Evolutionary conservation across 805 yeast species (phyloP), one percentile per base, ranked within the genome.

Genomic region (Cyberlindnera galapagoensis): DNA sequence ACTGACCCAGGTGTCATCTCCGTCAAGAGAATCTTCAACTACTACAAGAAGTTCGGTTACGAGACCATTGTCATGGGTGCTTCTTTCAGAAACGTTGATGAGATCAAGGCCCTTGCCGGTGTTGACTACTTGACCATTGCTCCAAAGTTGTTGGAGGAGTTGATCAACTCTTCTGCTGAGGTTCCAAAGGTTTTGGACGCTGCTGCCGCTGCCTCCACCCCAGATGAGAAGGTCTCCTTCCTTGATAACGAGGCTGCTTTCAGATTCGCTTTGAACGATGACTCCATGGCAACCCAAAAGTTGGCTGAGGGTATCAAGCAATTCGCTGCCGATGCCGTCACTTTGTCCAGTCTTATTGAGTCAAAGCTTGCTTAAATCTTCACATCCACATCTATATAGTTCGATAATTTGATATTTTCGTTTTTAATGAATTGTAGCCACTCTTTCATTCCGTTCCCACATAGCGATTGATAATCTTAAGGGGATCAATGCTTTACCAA

Each of bases 11-110:
- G 99, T 81, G 97, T 92, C 42, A 32, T 69, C 31, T 85, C 96
- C 26, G 98, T 92, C 52, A 80, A 78, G 65, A 60, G 58, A 42
- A 92, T 92, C 64, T 92, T 62, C 84, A 83, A 88, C 82, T 92
- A 92, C 79, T 92, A 92, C 83, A 92, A 92, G 80, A 90, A 90
- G 71, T 85, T 64, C 65, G 90, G 80, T 52, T 92, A 92, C 79
- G 74, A 90, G 55, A 92, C 99, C 62, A 88, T 92, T 59, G 97
- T 92, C 58, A 92, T 92, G 99, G 99, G 98, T 67, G 99, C 99
- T 40, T 90, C 97, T 39, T 90, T 92, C 87, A 90, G 99, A 79
- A 92, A 88, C 74, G 64, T 69, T 43, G 95, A 87, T 50, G 98
- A 90, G 71, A 85, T 92, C 67, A 81, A 80, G 65, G 95, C 94